Evolutionary conservation across 2,329 filamentous ascomycete species (phyloP), one percentile per base, ranked within the genome.

Genomic region (Aotearoamyces nothofagi): DNA sequence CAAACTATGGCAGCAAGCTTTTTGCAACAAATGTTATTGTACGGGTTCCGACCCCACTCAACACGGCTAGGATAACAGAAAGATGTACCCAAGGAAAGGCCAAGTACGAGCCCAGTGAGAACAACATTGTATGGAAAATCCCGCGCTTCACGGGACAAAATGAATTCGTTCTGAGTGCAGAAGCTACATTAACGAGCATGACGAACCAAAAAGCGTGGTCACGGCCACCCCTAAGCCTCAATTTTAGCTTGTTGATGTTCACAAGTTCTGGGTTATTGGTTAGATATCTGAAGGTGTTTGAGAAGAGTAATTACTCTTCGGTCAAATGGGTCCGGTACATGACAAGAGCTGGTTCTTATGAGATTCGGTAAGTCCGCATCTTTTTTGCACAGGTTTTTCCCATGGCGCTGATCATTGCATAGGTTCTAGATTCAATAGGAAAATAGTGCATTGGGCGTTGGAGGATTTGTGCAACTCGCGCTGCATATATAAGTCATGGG

Each of bases 251-350:
- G 45, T 65, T 98, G 46, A 98, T 98, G 92, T 98, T 98, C 51
- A 98, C 90, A 12, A 93, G 83, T 50, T 92, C 80, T 1, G 90
- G 90, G 1, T 52, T 98, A 49, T 51, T 98, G 39, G 90, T 98
- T 33, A 65, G 92, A 27, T 98, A 98, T 53, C 58, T 98, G 33
- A 98, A 98, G 58, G 90, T 98, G 2, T 98, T 98, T 59, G 90
- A 98, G 61, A 98, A 98, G 73, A 90, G 72, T 55, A 96, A 96
- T 55, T 98, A 98, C 53, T 92, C 81, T 38, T 93, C 84, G 49
- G 90, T 98, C 27, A 98, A 98, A 56, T 98, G 90, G 90, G 90
- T 98, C 44, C 66, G 90, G 44, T 98, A 98, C 56, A 96, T 98
- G 90, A 98, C 90, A 11, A 74, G 87, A 41, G 90, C 87, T 10